Evolutionary conservation across 139 green algal genomes (phyloP), one percentile per base, ranked within the genome.

Genomic region (Yamagishiella unicocca): DNA sequence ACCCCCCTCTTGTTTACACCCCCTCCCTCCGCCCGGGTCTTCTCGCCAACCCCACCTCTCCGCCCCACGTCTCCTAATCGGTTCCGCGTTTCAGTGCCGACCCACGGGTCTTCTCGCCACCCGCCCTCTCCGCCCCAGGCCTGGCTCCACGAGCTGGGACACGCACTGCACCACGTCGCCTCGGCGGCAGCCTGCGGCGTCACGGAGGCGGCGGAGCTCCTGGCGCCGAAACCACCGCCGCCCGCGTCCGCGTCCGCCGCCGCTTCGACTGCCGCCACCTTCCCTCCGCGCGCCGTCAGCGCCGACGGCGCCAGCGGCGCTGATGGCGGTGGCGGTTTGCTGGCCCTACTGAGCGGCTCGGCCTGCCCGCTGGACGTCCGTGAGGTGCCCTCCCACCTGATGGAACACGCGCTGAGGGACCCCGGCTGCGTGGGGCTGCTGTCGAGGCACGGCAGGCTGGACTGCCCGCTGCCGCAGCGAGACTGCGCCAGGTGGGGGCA

Each of bases 101-200:
- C n/a, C n/a, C n/a, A n/a, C n/a, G n/a, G n/a, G n/a, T n/a, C n/a
- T n/a, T n/a, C n/a, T n/a, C n/a, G n/a, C n/a, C n/a, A n/a, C n/a
- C n/a, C n/a, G n/a, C n/a, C n/a, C n/a, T n/a, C n/a, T n/a, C n/a
- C n/a, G n/a, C 12, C 46, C 0, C 62, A 86, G 80, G 80, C 80
- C 31, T 86, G 80, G 80, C 38, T 86, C 5, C 80, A 86, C 61
- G 80, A 86, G 66, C 66, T 86, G 43, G 80, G 80, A 6, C 80
- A 86, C 61, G 80, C 80, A 19, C 64, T 86, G 19, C 80, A 86
- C 66, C 42, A 78, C 43, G 17, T 86, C 21, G 80, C 61, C n/a
- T 86, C 80, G 24, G 80, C 79, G 9, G 55, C 77, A 5, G 53
- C 55, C 33, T 82, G 74, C 74, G 6, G 25, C 25, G 72, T 42